Conservation (phyloP, 306 rosid species). For the Citrullus colocynthis region DNA sequence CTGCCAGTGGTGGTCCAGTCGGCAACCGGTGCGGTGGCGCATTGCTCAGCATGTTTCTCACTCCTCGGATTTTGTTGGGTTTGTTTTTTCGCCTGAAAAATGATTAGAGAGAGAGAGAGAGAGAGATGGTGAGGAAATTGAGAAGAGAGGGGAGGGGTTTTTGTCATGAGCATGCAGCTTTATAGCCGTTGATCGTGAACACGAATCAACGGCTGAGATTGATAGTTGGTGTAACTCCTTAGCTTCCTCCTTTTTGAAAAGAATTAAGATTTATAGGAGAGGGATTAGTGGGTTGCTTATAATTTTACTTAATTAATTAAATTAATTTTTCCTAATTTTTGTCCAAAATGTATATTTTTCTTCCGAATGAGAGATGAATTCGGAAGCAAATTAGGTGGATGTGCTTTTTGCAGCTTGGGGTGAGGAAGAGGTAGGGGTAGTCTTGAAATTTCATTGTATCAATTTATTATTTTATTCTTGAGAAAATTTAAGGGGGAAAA, state of each 20-base stretch:
- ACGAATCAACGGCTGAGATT: conserved; percentile 31
- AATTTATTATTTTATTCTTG: no score
- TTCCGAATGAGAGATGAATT: not conserved
- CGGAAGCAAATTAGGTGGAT: not conserved
- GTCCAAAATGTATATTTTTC: not conserved
- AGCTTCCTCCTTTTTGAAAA: conserved; percentile 35
- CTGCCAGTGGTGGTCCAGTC: conserved; percentile 1
- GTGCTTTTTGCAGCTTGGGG: no score
- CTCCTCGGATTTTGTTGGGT: not conserved
- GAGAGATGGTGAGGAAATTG: conserved; percentile 1
- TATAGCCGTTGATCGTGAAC: conserved; percentile 20
- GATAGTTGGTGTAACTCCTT: conserved; percentile 39
- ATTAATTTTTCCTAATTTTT: not conserved
- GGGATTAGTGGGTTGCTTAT: conserved; percentile 48
- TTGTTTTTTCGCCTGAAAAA: not conserved
- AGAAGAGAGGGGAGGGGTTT: conserved; percentile 17
- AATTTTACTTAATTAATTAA: not conserved
- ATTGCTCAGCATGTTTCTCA: not conserved
- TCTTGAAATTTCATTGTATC: not conserved
- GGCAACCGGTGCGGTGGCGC: not conserved
- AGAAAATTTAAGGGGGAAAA: not conserved
- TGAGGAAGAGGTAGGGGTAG: not conserved
- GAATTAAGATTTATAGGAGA: conserved; percentile 15
- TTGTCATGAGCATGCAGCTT: conserved; percentile 26
- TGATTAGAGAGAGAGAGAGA: not conserved